Evolutionary conservation across 2,329 filamentous ascomycete species (phyloP), one percentile per base, ranked within the genome.

Genomic region (Penicillium polonicum): DNA sequence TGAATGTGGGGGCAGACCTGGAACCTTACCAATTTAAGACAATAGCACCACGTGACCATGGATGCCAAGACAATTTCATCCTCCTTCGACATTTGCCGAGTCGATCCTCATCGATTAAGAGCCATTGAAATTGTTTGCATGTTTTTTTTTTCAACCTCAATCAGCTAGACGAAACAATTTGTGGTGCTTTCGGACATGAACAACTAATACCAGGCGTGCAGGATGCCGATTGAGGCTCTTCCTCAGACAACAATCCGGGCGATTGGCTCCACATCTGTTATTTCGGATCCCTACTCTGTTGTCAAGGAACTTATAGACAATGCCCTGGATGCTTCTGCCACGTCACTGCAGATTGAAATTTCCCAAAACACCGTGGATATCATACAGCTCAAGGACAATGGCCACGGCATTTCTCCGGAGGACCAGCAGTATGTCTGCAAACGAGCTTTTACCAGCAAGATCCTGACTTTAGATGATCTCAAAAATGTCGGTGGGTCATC

Each of bases 271-370:
- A 78, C 80, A 15, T 83, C 86, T 62, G 80, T 82, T 23, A 76
- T 88, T 49, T 78, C 80, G 10, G 82, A 86, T 64, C 76, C 84
- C 8, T 79, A 76, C 58, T 83, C 83, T 3, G 78, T 85, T 10
- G 80, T 86, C 55, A 88, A 88, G 68, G 86, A 89, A 68, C 80
- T 89, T 39, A 71, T 89, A 39, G 86, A 89, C 60, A 89, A 89
- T 69, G 80, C 85, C n/a, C 76, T 89, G 12, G 86, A 89, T 72
- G 85, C 85, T 5, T 76, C 78, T 45, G 83, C 86, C 1, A 82
- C 82, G 3, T 80, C 80, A 1, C 74, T 89, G 38, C 76, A 78
- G 10, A 72, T 89, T 36, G 85, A 88, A 59, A 79, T 88, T 7
- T 79, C 82, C 13, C 66, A 74, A 46, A 86, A 88, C 63, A 82